A percentile compares a stretch with the other conserved stretches of the same genome.
phyloP scores from a whole-genome alignment of 1,284 basidiomycete genomes.

The Trametes polyzona region DNA sequence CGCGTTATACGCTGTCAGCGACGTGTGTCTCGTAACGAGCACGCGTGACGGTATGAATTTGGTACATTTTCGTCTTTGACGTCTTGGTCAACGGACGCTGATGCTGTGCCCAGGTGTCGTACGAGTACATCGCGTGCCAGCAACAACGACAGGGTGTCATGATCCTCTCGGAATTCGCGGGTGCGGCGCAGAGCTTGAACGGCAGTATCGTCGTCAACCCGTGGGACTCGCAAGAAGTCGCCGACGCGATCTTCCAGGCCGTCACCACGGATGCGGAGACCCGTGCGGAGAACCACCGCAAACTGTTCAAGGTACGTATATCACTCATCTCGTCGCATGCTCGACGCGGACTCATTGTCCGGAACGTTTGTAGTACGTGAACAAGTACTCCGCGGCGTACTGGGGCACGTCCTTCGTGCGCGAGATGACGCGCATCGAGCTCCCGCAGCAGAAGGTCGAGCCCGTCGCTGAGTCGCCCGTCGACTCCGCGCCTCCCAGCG shows the following conservation, averaged over 20 bases:
- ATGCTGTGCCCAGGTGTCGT: slow-evolving; percentile 76
- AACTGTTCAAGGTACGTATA: slow-evolving; percentile 82
- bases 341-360: not conserved
- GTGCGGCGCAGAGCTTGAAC: slow-evolving; percentile 94
- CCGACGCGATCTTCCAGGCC: slow-evolving; percentile 93
- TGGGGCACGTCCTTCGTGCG: slow-evolving; percentile 92
- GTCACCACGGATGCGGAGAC: slow-evolving; percentile 86
- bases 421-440: slow-evolving; percentile 69
- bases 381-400: slow-evolving; percentile 91
- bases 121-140: slow-evolving; percentile 98
- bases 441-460: slow-evolving; percentile 23
- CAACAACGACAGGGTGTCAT: slow-evolving; percentile 92
- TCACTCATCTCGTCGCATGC: not conserved
- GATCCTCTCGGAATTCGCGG: slow-evolving; percentile 98
- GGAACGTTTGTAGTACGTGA: slow-evolving; percentile 64
- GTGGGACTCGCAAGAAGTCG: slow-evolving; percentile 95
- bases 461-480: slow-evolving; percentile 20
- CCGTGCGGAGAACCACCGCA: slow-evolving; percentile 90
- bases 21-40: slow-evolving; percentile 94
- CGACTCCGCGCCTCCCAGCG: slow-evolving; percentile 3
- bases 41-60: slow-evolving; percentile 99
- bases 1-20: slow-evolving; percentile 94
- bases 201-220: slow-evolving; percentile 95
- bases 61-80: slow-evolving; percentile 50
- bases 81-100: not conserved